These are phyloP conservation scores for Achaetomiella virescens DNA, from an alignment of 495 filamentous ascomycete species.

Conservation along the genomic window DNA sequence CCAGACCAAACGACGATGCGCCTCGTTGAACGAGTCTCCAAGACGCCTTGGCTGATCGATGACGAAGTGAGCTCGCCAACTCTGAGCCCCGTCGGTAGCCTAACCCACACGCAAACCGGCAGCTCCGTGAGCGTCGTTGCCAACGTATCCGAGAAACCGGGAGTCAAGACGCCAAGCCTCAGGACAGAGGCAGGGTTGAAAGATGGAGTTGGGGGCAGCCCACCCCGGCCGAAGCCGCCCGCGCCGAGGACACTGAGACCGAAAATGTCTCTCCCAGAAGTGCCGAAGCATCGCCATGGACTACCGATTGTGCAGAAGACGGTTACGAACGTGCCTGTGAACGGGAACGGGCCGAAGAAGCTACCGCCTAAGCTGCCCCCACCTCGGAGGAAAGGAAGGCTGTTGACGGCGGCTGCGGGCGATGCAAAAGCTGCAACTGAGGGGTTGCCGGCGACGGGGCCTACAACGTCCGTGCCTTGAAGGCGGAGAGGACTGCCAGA, in stretches of 20 bases:
- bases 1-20: constrained; percentile 84
- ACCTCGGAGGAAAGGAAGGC: constrained; percentile 42
- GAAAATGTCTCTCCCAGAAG: constrained; percentile 40
- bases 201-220: constrained; percentile 10
- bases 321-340: constrained; percentile 23
- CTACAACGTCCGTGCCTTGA: constrained; percentile 14
- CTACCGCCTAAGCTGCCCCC: constrained; percentile 50
- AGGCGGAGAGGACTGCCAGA: too few species aligned
- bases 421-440: constrained; percentile 5
- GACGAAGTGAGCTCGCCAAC: constrained; percentile 39
- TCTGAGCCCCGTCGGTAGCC: constrained; percentile 44
- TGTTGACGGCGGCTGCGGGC: constrained; percentile 22
- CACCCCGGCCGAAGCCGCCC: constrained; percentile 10
- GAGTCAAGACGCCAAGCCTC: constrained; percentile 74
- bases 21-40: constrained; percentile 72
- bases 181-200: constrained; percentile 34
- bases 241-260: constrained; percentile 27
- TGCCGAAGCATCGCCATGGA: constrained; percentile 44
- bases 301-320: constrained; percentile 35
- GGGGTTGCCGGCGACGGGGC: constrained; percentile 3
- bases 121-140: constrained; percentile 67
- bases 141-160: constrained; percentile 73
- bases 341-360: constrained; percentile 37
- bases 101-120: constrained; percentile 41
- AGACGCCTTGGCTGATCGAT: constrained; percentile 73